Evolutionary conservation across 2,329 filamentous ascomycete species (phyloP).

Genomic region (Orbilia brochopaga): DNA sequence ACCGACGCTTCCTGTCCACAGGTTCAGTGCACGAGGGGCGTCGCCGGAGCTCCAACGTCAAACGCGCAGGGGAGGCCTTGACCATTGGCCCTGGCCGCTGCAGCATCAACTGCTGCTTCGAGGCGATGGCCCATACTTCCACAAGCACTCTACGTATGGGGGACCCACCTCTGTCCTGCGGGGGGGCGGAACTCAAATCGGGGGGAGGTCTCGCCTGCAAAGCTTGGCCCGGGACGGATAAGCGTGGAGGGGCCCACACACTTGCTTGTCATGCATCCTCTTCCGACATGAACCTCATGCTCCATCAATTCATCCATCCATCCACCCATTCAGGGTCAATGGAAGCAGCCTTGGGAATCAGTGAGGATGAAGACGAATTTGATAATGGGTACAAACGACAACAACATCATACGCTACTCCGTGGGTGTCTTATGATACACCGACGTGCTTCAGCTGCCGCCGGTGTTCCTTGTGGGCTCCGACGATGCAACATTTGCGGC

Average conservation of each 20-base stretch:
- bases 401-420: too few relatives aligned
- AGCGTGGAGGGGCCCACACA: constrained; percentile 1
- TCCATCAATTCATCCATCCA: too few relatives aligned
- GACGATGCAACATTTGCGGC: neutral
- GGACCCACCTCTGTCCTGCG: neutral
- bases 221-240: neutral
- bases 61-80: constrained; percentile 11
- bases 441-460: neutral
- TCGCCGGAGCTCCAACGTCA: constrained; percentile 7
- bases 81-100: neutral
- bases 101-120: constrained; percentile 16
- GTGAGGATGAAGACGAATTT: too few relatives aligned
- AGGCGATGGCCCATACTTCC: too few relatives aligned
- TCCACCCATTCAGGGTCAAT: neutral
- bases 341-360: too few relatives aligned
- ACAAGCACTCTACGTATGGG: too few relatives aligned
- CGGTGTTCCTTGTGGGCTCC: neutral
- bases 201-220: neutral
- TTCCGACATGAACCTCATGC: neutral
- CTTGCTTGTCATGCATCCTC: neutral
- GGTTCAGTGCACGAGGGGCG: constrained; percentile 42
- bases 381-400: too few relatives aligned
- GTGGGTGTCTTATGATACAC: neutral
- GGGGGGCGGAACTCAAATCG: neutral
- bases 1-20: constrained; percentile 41